phyloP scores from a whole-genome alignment of 352 stramenopile species.

The Elongisporangium senticosum region DNA sequence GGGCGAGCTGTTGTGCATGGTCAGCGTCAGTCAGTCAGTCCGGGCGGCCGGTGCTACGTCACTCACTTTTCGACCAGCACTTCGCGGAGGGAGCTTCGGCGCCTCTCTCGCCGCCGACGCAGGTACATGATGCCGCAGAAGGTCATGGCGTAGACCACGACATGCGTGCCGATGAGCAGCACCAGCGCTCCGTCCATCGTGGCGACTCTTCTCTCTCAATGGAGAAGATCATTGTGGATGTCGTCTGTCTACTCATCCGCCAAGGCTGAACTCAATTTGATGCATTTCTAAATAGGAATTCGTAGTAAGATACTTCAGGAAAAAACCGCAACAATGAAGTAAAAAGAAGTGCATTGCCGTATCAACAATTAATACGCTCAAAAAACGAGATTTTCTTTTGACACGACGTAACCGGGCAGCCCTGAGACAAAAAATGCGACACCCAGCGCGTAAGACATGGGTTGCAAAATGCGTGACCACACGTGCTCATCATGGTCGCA shows the following conservation, averaged over 20 bases:
- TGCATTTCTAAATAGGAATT: too few relatives aligned
- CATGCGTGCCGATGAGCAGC: constrained; percentile 31
- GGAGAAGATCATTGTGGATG: not conserved
- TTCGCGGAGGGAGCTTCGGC: constrained; percentile 12
- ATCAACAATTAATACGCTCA: too few relatives aligned
- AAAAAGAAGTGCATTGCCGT: too few relatives aligned
- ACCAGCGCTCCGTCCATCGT: constrained; percentile 18
- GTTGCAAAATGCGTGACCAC: too few relatives aligned
- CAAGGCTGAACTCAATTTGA: too few relatives aligned
- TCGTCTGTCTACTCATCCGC: not conserved
- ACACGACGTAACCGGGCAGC: too few relatives aligned
- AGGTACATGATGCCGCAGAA: constrained; percentile 25
- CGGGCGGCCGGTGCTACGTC: not conserved
- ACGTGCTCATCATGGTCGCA: too few relatives aligned
- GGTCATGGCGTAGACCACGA: constrained; percentile 25
- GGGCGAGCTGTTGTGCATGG: constrained; percentile 7
- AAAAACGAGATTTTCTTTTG: too few relatives aligned
- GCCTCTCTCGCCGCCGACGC: constrained; percentile 13
- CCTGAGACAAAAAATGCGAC: too few relatives aligned
- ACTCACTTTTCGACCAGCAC: constrained; percentile 26
- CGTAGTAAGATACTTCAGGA: too few relatives aligned
- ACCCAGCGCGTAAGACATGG: too few relatives aligned
- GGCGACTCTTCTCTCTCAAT: not conserved
- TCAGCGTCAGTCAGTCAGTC: not conserved
- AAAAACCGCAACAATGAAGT: too few relatives aligned